These are phyloP conservation scores for Fraxinus angustifolia DNA, from an alignment of 305 asterid species.

Conservation along the genomic window DNA sequence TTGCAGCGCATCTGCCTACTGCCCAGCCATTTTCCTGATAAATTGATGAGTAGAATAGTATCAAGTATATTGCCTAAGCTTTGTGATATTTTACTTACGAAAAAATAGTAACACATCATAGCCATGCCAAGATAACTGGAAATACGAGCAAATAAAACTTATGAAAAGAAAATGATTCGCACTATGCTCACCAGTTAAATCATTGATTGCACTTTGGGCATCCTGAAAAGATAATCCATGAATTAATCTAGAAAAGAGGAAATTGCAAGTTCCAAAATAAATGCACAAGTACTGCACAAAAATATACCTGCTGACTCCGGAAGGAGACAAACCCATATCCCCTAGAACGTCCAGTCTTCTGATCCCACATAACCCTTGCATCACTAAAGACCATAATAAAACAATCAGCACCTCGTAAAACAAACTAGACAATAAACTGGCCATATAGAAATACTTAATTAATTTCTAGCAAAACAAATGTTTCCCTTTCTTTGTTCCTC, in stretches of 20 bases:
- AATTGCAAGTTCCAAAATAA: constrained; percentile 1
- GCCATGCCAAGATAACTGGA: neutral
- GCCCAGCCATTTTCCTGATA: constrained; percentile 87
- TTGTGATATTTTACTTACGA: neutral
- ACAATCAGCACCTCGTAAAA: constrained; percentile 23
- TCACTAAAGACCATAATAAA: constrained; percentile 44
- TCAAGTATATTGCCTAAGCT: neutral
- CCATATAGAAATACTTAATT: neutral
- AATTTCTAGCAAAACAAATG: neutral
- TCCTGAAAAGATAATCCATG: constrained; percentile 45
- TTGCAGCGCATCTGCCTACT: constrained; percentile 95
- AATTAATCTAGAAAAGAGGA: constrained; percentile 1
- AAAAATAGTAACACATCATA: neutral
- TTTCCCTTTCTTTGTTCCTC: neutral
- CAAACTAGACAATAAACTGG: constrained; percentile 9
- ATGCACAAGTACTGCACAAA: constrained; percentile 1
- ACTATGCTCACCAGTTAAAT: constrained; percentile 65
- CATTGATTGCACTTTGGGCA: constrained; percentile 86
- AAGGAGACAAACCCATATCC: constrained; percentile 95
- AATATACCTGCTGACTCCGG: constrained; percentile 70
- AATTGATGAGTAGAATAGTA: constrained; percentile 17
- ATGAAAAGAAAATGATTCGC: neutral
- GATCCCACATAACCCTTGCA: constrained; percentile 97
- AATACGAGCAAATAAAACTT: neutral
- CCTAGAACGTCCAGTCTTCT: constrained; percentile 88